Evolutionary conservation across 208 protist species (phyloP), one percentile per base, ranked within the genome.

Genomic region (Porcisia deanei): DNA sequence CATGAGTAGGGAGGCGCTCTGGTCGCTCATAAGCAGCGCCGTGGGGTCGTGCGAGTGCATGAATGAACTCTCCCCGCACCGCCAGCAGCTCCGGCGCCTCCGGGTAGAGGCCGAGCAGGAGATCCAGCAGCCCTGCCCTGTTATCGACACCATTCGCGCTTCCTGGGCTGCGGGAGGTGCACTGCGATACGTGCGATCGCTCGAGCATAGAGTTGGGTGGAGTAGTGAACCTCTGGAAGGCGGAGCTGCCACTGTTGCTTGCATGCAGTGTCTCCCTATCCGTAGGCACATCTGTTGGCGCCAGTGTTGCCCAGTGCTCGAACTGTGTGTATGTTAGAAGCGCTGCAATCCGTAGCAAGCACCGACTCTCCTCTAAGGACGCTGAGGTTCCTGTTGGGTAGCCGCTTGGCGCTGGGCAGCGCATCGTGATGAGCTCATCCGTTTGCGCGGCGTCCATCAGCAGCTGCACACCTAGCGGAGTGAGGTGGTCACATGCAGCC

Each of bases 331-430:
- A 9, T 3, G 34, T 55, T 1, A 72, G 52, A 18, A 59, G 16
- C 53, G 75, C 64, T 2, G 80, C 71, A 49, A 84, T 73, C 10
- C 47, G 54, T 0, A 84, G 75, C 55, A 84, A 73, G 58, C 60
- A 73, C 18, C 58, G 67, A 45, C 65, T 72, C 53, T 74, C 72
- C 55, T 72, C 60, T 37, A 71, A 65, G 6, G 55, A 72, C 20
- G 49, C 59, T 14, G 52, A 37, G 41, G 3, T 52, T 49, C 37
- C 8, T 4, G 71, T 67, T 9, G 77, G n/a, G 30, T 55, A 45
- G 16, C 20, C 52, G 53, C 30, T 54, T 25, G 52, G 25, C 18
- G 0, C 37, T 1, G 68, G 49, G 53, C 53, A 75, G 30, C 43
- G 25, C 43, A 54, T 47, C 20, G 57, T 6, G 71, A 65, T 49